These are phyloP conservation scores for Aspergillus phoenicis DNA, from an alignment of 2,329 filamentous ascomycete species.

Conservation along the genomic window DNA sequence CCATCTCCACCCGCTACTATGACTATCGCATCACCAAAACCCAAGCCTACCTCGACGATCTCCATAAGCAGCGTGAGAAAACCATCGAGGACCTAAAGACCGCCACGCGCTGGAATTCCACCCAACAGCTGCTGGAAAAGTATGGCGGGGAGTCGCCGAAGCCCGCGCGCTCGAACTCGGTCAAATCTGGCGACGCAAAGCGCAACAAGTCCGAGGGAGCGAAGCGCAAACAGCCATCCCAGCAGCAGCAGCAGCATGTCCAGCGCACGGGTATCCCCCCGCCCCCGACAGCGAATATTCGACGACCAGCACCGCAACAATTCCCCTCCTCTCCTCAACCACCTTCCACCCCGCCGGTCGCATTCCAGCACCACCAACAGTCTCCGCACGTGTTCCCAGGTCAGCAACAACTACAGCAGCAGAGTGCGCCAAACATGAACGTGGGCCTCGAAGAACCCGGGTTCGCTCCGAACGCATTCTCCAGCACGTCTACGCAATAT, in stretches of 20 bases:
- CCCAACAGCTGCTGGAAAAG: slow-evolving; percentile 87
- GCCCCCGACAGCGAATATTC: slow-evolving; percentile 68
- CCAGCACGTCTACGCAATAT: slow-evolving; percentile 38
- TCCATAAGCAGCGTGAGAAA: slow-evolving; percentile 76
- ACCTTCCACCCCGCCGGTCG: slow-evolving; percentile 1
- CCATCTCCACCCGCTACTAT: slow-evolving; percentile 69
- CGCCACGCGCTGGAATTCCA: slow-evolving; percentile 94
- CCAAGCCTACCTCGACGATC: slow-evolving; percentile 68
- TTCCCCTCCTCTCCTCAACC: slow-evolving; percentile 14
- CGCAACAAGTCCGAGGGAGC: slow-evolving; percentile 27
- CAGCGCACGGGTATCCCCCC: slow-evolving; percentile 59
- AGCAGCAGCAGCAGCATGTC: slow-evolving; percentile 30
- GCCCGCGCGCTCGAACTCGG: slow-evolving; percentile 20
- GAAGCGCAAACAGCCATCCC: slow-evolving; percentile 21
- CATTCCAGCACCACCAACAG: slow-evolving; percentile 6
- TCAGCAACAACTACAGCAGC: slow-evolving; percentile 8
- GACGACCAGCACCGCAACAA: slow-evolving; percentile 23
- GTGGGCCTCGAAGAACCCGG: slow-evolving; percentile 40
- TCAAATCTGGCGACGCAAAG: slow-evolving; percentile 28
- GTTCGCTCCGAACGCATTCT: slow-evolving; percentile 54
- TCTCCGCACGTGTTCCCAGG: slow-evolving; percentile 14
- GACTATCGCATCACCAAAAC: slow-evolving; percentile 76
- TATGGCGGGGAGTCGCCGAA: slow-evolving; percentile 72
- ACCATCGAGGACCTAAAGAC: slow-evolving; percentile 94
- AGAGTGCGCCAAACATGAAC: background rate